Evolutionary conservation across 1,139 yeast genomes (phyloP), one percentile per base, ranked within the genome.

Genomic region (Waltiozyma sp.): DNA sequence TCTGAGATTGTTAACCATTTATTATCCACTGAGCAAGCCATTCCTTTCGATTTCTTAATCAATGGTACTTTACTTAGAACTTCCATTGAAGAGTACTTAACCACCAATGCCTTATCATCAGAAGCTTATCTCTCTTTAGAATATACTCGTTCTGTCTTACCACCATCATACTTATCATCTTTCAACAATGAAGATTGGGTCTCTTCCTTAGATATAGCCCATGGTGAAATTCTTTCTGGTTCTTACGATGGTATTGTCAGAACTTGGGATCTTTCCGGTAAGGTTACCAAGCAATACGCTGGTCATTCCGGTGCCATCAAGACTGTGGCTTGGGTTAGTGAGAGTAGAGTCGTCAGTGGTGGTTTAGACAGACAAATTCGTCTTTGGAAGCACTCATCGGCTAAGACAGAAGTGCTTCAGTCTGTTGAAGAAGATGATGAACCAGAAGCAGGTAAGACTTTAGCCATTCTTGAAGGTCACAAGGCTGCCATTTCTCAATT

Each of bases 101-200:
- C 77, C 19, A 67, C 74, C 45, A 75, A 85, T 48, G 97, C 91
- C 8, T 69, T 89, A 42, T 85, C 96, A 5, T 73, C 80, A 40
- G 99, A 91, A 71, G 76, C 87, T 0, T 77, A 81, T 45, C 63
- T 91, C 47, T 79, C 79, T 33, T 67, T 91, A 45, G 98, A 91
- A 59, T 91, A 91, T 64, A 87, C 96, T 16, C 73, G 95, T 52
- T 89, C 96, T 1, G 85, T 89, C 38, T 72, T 89, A 46, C 98
- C 98, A 19, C 99, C 99, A 14, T 80, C 91, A 37, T 89, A 78
- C 58, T 69, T 88, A 50, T 88, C 95, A 11, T 81, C 95, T 40
- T 91, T 81, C 63, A 77, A 81, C 55, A 89, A 89, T 58, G 96
- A 89, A 51, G 99, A 91, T 64, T 91, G 99, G 99, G 78, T 93